These are phyloP conservation scores for Melanomma pulvis-pyrius DNA, from an alignment of 495 filamentous ascomycete genomes.

Conservation along the genomic window DNA sequence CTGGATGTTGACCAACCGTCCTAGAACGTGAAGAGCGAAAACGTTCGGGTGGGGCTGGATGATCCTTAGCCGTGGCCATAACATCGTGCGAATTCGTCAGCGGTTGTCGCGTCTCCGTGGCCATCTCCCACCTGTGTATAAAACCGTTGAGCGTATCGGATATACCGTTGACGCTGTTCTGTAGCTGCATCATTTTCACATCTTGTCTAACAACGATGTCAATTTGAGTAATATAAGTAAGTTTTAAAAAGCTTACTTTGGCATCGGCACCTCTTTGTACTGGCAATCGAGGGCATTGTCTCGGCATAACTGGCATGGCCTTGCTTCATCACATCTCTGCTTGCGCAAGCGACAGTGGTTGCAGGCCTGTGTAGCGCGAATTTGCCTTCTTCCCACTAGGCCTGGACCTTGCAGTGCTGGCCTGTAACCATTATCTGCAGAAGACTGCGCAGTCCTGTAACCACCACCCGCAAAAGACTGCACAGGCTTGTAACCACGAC, in stretches of 20 bases:
- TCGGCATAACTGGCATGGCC: conserved; percentile 52
- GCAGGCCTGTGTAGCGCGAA: conserved; percentile 58
- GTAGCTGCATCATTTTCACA: conserved; percentile 45
- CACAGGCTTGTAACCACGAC: too few relatives aligned
- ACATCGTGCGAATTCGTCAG: too few relatives aligned
- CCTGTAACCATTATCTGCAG: too few relatives aligned
- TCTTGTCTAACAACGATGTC: conserved; percentile 44
- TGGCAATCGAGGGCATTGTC: conserved; percentile 62
- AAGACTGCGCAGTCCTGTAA: too few relatives aligned
- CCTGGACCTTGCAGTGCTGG: conserved; percentile 20
- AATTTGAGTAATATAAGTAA: background rate
- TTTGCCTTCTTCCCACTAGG: conserved; percentile 40
- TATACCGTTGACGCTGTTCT: conserved; percentile 34
- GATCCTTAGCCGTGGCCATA: too few relatives aligned
- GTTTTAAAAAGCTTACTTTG: conserved; percentile 56
- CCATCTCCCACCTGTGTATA: too few relatives aligned
- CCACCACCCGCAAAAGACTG: too few relatives aligned
- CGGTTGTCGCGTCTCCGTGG: too few relatives aligned
- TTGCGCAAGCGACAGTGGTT: conserved; percentile 70
- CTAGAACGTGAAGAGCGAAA: too few relatives aligned
- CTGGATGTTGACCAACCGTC: too few relatives aligned
- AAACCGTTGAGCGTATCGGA: conserved; percentile 18
- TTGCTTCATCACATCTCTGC: conserved; percentile 68
- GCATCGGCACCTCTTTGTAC: conserved; percentile 68
- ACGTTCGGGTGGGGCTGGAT: too few relatives aligned